These are phyloP conservation scores for Monilinia vaccinii-corymbosi DNA, from an alignment of 2,329 filamentous ascomycete genomes.

Conservation along the genomic window DNA sequence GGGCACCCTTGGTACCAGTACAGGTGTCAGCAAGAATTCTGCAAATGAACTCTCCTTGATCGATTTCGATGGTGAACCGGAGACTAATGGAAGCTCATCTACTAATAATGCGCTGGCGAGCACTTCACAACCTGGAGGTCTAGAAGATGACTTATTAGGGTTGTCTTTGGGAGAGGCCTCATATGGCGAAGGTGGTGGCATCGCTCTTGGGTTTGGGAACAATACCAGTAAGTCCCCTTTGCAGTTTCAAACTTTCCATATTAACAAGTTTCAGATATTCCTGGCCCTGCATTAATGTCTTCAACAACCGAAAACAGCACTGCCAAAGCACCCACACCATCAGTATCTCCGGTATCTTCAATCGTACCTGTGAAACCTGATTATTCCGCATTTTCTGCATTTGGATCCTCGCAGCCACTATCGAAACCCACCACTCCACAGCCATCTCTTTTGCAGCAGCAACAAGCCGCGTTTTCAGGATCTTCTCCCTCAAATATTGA, in stretches of 20 bases:
- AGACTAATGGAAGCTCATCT: constrained; percentile 46
- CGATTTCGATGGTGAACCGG: constrained; percentile 65
- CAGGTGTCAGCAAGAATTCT: constrained; percentile 54
- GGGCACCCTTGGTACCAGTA: constrained; percentile 63
- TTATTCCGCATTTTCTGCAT: constrained; percentile 47
- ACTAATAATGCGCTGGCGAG: constrained; percentile 31
- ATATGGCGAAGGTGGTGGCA: constrained; percentile 69
- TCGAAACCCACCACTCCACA: constrained; percentile 48
- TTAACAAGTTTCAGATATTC: constrained; percentile 43
- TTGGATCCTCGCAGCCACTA: constrained; percentile 39
- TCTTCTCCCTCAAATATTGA: constrained; percentile 41
- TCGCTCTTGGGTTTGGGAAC: constrained; percentile 70
- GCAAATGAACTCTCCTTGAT: constrained; percentile 83
- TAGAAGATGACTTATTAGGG: constrained; percentile 87
- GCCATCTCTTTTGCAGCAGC: constrained; percentile 38
- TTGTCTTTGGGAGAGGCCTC: constrained; percentile 59
- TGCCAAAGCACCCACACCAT: constrained; percentile 41
- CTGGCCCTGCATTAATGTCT: constrained; percentile 53
- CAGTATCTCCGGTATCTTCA: constrained; percentile 24
- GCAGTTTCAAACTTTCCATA: not conserved
- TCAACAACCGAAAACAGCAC: constrained; percentile 53
- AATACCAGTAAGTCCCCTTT: constrained; percentile 47
- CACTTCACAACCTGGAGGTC: constrained; percentile 43
- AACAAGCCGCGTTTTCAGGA: constrained; percentile 30
- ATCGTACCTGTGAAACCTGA: constrained; percentile 23